Conservation (phyloP, 805 yeast genomes). For the Teunomyces kruisii region DNA sequence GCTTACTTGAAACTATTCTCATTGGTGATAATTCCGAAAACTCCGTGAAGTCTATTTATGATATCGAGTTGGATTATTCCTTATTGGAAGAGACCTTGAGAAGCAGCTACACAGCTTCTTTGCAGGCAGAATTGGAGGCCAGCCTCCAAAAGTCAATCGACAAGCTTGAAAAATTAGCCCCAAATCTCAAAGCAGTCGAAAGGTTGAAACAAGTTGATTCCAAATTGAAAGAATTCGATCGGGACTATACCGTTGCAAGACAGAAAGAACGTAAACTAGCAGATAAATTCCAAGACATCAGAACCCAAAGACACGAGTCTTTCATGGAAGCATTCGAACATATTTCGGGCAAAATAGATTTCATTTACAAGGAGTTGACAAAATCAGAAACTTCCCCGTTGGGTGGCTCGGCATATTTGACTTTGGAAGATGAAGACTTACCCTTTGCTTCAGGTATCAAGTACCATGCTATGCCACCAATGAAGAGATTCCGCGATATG, state of each 20-base stretch:
- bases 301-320: constrained; percentile 53
- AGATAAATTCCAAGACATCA: constrained; percentile 58
- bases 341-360: constrained; percentile 69
- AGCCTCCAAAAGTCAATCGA: constrained; percentile 32
- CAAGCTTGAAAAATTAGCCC: constrained; percentile 56
- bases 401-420: constrained; percentile 92
- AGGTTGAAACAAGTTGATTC: constrained; percentile 68
- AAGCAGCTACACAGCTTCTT: constrained; percentile 38
- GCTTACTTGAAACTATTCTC: constrained; percentile 60
- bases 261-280: constrained; percentile 55
- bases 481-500: constrained; percentile 91
- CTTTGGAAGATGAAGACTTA: constrained; percentile 85
- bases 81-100: constrained; percentile 44
- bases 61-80: constrained; percentile 56
- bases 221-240: constrained; percentile 59
- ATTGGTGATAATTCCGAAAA: constrained; percentile 50
- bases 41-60: constrained; percentile 40
- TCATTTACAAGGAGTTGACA: constrained; percentile 83
- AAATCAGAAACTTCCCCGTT: constrained; percentile 66
- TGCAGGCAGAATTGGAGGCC: constrained; percentile 37
- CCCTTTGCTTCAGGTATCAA: constrained; percentile 82
- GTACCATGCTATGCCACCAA: constrained; percentile 95
- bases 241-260: constrained; percentile 63
- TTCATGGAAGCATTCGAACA: constrained; percentile 79
- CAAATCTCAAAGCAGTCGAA: constrained; percentile 80